Base-by-base conservation (phyloP, 108 stramenopile genomes). In the Pelagomonas calceolata region DNA sequence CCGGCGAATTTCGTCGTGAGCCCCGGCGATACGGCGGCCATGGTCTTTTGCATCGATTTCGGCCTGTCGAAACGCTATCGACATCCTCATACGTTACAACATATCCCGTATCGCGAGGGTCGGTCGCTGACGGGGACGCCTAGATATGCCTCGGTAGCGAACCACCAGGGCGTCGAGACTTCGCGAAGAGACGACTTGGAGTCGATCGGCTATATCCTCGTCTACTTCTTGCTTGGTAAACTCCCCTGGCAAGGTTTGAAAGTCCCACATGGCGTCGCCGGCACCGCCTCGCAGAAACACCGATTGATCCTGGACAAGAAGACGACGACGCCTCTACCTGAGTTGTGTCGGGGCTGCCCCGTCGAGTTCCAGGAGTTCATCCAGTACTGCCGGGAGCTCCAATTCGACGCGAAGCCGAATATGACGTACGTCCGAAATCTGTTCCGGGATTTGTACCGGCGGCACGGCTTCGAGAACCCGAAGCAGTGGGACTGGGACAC, bases 241-340 rank as follows among this genome's bases (percentile, higher is more conserved):
- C 84, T 98, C 51, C 97, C 97, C 31, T 98, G 97, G 97, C 97
- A 98, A 77, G 97, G 97, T 64, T 90, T 98, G 76, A 98, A 96
- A 87, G 91, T 60, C 7, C 51, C 51, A 4, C 51, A 17, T 1
- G 29, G 29, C 51, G 51, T 60, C 21, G 18, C 93, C 30, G 92
- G 91, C 78, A 87, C 87, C 30, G 93, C 93, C 81, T 91, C 91
- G 63, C 92, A 91, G 81, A 94, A 94, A 72, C 92, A 94, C 88
- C 92, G 92, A 82, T 84, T 94, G 36, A 94, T 94, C 72, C 92
- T 94, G 91, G 93, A 94, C 73, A 94, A 94, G 88, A 94, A 94
- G 76, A 91, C 92, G 72, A 80, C 77, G 71, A 91, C 91, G 72
- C 91, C 91, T 39, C 92, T 94, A 68, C 91, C 91, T 30, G 91